phyloP scores from a whole-genome alignment of 148 eudicot species.

The Selenicereus undatus region DNA sequence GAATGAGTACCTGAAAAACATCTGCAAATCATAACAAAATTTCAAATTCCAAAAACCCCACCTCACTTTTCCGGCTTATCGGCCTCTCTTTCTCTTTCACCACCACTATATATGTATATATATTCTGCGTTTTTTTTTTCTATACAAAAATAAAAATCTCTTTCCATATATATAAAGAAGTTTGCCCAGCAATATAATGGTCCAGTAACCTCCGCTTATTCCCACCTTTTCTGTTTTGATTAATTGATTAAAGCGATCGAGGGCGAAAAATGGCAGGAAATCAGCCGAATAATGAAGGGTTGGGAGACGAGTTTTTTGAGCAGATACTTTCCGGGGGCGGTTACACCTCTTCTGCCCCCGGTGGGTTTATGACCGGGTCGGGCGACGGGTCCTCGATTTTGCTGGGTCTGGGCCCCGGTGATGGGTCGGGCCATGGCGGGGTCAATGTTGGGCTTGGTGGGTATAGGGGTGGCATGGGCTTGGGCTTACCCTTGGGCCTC shows the following conservation, averaged over 20 bases:
- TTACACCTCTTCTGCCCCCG: conserved; percentile 19
- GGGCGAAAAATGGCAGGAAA: conserved; percentile 33
- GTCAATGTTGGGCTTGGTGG: conserved; percentile 37
- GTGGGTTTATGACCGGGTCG: conserved; percentile 26
- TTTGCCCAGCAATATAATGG: conserved; percentile 1
- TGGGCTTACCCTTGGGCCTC: conserved; percentile 45
- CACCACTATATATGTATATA: neutral
- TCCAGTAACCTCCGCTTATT: neutral
- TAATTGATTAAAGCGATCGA: neutral
- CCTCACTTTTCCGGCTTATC: conserved; percentile 23
- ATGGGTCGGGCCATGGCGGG: conserved; percentile 35
- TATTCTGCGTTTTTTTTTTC: neutral
- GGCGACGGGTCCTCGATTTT: conserved; percentile 29
- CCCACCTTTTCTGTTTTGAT: neutral
- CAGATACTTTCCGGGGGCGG: conserved; percentile 40
- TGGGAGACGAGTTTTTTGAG: conserved; percentile 48
- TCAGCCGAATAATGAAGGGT: conserved; percentile 28
- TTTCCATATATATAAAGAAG: neutral
- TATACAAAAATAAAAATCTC: neutral
- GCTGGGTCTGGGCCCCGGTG: conserved; percentile 38
- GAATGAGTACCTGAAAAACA: neutral
- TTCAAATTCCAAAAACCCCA: conserved; percentile 11
- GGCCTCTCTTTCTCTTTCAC: neutral
- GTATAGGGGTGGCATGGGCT: conserved; percentile 34
- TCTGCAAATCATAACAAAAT: conserved; percentile 1